These are phyloP conservation scores for Leccinum discolor DNA, from an alignment of 1,284 basidiomycete species.

Conservation along the genomic window DNA sequence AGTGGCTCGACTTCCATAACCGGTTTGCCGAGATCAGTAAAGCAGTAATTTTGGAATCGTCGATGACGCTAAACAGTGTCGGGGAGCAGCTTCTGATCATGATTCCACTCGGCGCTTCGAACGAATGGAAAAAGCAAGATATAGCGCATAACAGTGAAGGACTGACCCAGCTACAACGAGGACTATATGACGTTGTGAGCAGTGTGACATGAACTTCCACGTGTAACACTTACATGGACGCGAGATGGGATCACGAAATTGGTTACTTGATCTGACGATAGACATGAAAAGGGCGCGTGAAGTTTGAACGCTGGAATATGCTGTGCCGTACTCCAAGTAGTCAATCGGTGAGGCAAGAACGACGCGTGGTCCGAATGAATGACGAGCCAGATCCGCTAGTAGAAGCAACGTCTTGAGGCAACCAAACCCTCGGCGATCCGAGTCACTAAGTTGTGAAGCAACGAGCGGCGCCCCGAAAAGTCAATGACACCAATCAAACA, in stretches of 20 bases:
- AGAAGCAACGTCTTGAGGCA: slow-evolving; percentile 80
- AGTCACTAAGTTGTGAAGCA: too few relatives aligned
- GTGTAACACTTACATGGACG: slow-evolving; percentile 46
- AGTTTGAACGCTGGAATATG: slow-evolving; percentile 22
- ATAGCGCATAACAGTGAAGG: slow-evolving; percentile 63
- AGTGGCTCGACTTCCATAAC: slow-evolving; percentile 28
- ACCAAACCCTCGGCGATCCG: slow-evolving; percentile 47
- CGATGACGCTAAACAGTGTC: slow-evolving; percentile 32
- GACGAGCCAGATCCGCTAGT: too few relatives aligned
- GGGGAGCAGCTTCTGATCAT: slow-evolving; percentile 55
- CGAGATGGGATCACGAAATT: slow-evolving; percentile 70
- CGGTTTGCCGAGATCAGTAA: slow-evolving; percentile 42
- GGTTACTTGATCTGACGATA: slow-evolving; percentile 62
- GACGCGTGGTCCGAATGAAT: slow-evolving; percentile 78
- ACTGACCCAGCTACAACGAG: slow-evolving; percentile 81
- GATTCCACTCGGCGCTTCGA: slow-evolving; percentile 75
- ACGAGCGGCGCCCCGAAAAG: too few relatives aligned
- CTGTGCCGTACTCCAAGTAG: slow-evolving; percentile 82
- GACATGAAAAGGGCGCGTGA: not conserved
- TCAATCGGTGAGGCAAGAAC: slow-evolving; percentile 60
- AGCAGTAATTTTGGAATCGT: slow-evolving; percentile 28
- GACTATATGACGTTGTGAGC: slow-evolving; percentile 35
- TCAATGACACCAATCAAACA: too few relatives aligned
- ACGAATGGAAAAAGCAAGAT: slow-evolving; percentile 47
- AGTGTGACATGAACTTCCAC: not conserved